phyloP scores from a whole-genome alignment of 768 basidiomycete species.

The Lanmaoa rubissima region DNA sequence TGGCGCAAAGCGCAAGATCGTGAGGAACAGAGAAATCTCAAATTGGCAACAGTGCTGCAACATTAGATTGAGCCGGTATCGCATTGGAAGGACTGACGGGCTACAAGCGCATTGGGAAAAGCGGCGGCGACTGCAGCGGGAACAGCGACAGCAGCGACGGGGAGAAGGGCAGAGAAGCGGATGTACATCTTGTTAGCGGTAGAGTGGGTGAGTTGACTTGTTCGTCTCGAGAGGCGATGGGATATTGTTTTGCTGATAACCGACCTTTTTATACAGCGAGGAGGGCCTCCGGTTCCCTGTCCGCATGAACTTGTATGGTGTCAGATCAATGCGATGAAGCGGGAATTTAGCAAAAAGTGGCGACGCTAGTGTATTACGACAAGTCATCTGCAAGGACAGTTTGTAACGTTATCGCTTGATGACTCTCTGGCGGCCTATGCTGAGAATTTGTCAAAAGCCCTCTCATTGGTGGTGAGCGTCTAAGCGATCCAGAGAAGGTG shows the following conservation, averaged over 20 bases:
- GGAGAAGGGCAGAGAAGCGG: conserved; percentile 5
- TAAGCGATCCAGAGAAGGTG: too few relatives aligned
- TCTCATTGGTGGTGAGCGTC: too few relatives aligned
- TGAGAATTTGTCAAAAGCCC: too few relatives aligned
- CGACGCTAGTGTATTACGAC: too few relatives aligned
- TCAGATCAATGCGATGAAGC: too few relatives aligned
- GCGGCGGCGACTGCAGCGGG: conserved; percentile 4
- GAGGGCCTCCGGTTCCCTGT: too few relatives aligned
- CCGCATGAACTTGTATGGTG: too few relatives aligned
- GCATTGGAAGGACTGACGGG: background rate
- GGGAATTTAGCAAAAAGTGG: too few relatives aligned
- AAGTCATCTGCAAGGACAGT: too few relatives aligned
- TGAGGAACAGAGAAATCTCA: background rate
- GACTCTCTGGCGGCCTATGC: too few relatives aligned
- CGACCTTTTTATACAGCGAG: conserved; percentile 1
- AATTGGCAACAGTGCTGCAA: background rate
- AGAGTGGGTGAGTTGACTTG: background rate
- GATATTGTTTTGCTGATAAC: background rate
- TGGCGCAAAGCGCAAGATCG: background rate
- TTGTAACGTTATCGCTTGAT: too few relatives aligned
- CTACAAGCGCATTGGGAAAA: background rate
- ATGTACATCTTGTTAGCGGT: conserved; percentile 3
- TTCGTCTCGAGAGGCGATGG: background rate
- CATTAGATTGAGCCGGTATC: conserved; percentile 6
- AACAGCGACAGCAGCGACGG: too few relatives aligned